Evolutionary conservation across 1,284 basidiomycete species (phyloP).

Genomic region (Phlebopus sp.): DNA sequence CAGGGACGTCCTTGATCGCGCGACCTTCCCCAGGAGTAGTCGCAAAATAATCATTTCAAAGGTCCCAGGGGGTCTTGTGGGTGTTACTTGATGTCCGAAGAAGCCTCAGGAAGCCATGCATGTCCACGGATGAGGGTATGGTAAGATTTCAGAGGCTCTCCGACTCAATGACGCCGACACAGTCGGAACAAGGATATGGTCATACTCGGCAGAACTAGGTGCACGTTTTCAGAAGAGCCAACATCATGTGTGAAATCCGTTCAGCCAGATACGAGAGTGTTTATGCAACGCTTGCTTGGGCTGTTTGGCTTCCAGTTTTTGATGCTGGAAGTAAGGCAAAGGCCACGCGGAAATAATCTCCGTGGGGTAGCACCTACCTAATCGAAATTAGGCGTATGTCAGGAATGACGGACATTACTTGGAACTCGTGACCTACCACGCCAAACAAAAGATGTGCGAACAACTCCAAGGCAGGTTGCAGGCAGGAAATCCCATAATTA

Average conservation of each 20-base stretch:
- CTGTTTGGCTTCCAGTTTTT: too few relatives aligned
- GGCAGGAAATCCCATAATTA: neutral
- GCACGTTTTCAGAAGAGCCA: slow-evolving; percentile 53
- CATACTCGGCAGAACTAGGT: slow-evolving; percentile 47
- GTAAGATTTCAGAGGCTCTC: slow-evolving; percentile 51
- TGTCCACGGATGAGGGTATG: too few relatives aligned
- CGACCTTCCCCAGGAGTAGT: slow-evolving; percentile 51
- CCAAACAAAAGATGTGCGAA: neutral
- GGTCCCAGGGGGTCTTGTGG: slow-evolving; percentile 59
- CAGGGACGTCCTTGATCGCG: slow-evolving; percentile 46
- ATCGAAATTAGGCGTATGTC: too few relatives aligned
- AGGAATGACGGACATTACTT: too few relatives aligned
- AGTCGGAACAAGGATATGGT: slow-evolving; percentile 1
- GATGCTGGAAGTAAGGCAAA: slow-evolving; percentile 11
- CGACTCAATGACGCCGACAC: slow-evolving; percentile 35
- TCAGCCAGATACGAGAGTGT: too few relatives aligned
- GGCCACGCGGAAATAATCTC: slow-evolving; percentile 15
- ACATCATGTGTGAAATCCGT: slow-evolving; percentile 35
- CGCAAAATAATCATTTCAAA: slow-evolving; percentile 42
- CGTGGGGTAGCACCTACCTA: neutral
- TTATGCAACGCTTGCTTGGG: too few relatives aligned
- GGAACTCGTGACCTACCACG: neutral
- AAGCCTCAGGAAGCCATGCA: slow-evolving; percentile 1
- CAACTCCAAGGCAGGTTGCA: neutral
- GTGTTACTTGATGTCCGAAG: slow-evolving; percentile 43